A percentile compares a stretch with the other conserved stretches of the same genome.
Conservation (phyloP, 2,329 filamentous ascomycete genomes). For the Nothophoma quercina region DNA sequence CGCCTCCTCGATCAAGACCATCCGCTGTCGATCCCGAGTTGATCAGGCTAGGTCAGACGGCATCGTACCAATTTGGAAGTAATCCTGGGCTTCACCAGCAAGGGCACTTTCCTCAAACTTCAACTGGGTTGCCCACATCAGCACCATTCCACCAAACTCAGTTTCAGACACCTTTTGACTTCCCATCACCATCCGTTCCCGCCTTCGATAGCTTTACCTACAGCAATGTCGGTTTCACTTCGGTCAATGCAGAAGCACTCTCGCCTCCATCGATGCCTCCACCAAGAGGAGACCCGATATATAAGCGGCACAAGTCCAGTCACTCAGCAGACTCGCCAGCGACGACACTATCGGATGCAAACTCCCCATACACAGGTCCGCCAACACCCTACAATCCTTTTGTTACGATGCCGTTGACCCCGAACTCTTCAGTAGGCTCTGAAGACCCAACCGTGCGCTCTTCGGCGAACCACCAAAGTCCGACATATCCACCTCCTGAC, state of each 20-base stretch:
- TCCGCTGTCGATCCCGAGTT: slow-evolving; percentile 40
- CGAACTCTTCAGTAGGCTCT: slow-evolving; percentile 49
- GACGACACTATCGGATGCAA: slow-evolving; percentile 38
- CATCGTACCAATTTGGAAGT: slow-evolving; percentile 22
- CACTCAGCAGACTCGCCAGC: slow-evolving; percentile 36
- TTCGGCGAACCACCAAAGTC: slow-evolving; percentile 28
- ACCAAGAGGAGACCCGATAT: slow-evolving; percentile 29
- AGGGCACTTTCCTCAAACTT: slow-evolving; percentile 18
- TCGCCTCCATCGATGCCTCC: slow-evolving; percentile 40
- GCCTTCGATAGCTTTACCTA: slow-evolving; percentile 27
- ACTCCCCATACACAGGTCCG: slow-evolving; percentile 50
- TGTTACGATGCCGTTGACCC: slow-evolving; percentile 56
- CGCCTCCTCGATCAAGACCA: slow-evolving; percentile 29
- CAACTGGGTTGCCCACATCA: slow-evolving; percentile 16
- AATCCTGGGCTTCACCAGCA: slow-evolving; percentile 25
- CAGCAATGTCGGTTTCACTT: slow-evolving; percentile 19
- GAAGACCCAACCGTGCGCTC: slow-evolving; percentile 39
- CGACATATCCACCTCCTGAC: slow-evolving; percentile 51
- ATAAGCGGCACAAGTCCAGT: slow-evolving; percentile 35
- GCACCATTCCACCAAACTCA: slow-evolving; percentile 25
- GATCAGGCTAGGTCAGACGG: slow-evolving; percentile 27
- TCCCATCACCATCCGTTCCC: slow-evolving; percentile 28
- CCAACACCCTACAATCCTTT: slow-evolving; percentile 53
- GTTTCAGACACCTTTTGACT: slow-evolving; percentile 33
- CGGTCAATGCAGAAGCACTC: slow-evolving; percentile 26